phyloP scores from a whole-genome alignment of 2,329 filamentous ascomycete genomes.

The Colletotrichum endophyticum region DNA sequence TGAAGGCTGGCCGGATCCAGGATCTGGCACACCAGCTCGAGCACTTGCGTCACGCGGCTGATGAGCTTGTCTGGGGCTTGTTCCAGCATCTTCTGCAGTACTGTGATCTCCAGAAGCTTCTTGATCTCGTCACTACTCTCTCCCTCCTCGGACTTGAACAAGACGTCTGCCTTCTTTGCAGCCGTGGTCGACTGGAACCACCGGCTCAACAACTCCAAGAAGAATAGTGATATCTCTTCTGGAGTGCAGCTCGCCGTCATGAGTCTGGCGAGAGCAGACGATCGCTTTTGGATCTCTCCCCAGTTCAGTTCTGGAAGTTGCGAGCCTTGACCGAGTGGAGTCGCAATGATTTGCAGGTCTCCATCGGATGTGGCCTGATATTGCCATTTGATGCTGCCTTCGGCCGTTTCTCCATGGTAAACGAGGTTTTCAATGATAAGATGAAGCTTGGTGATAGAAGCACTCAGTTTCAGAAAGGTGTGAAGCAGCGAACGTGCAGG shows the following conservation, averaged over 20 bases:
- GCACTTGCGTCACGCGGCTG: constrained; percentile 65
- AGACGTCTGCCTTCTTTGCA: constrained; percentile 29
- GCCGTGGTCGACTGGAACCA: constrained; percentile 53
- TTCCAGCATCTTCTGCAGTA: constrained; percentile 70
- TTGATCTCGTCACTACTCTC: constrained; percentile 44
- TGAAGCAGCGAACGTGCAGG: constrained; percentile 57
- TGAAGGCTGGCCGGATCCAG: constrained; percentile 51
- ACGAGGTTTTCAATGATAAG: constrained; percentile 59
- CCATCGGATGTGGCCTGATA: constrained; percentile 52
- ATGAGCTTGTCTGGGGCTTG: constrained; percentile 68
- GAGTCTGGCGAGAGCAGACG: constrained; percentile 52
- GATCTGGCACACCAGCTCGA: constrained; percentile 68
- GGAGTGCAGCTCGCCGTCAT: constrained; percentile 55
- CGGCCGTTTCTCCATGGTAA: constrained; percentile 52
- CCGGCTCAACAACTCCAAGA: constrained; percentile 61
- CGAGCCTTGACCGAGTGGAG: constrained; percentile 4
- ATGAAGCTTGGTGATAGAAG: constrained; percentile 53
- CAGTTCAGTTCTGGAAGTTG: constrained; percentile 38
- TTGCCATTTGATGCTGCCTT: constrained; percentile 49
- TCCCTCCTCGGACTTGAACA: constrained; percentile 30
- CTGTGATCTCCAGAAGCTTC: constrained; percentile 61
- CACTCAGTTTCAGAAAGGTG: constrained; percentile 62
- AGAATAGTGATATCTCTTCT: constrained; percentile 64
- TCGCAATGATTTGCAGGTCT: constrained; percentile 55
- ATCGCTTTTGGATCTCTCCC: constrained; percentile 52